These are phyloP conservation scores for Rusavskia elegans DNA, from an alignment of 495 filamentous ascomycete species.

Conservation along the genomic window DNA sequence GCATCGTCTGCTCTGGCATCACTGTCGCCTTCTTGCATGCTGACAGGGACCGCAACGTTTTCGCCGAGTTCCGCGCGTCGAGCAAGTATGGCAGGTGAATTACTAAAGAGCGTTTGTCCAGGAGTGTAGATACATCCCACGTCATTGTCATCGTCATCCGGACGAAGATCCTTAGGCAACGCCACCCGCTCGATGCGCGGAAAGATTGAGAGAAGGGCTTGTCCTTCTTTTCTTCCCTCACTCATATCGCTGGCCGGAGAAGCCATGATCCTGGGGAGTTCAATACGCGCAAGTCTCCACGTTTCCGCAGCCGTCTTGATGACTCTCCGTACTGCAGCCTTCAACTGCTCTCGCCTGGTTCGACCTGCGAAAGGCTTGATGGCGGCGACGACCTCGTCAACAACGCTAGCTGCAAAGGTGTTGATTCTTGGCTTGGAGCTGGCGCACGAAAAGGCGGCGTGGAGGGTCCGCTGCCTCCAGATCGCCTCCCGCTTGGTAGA, in stretches of 20 bases:
- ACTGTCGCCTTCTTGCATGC: background rate
- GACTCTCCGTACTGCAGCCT: constrained; percentile 35
- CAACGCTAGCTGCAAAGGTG: constrained; percentile 40
- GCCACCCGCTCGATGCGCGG: constrained; percentile 40
- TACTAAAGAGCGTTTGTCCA: constrained; percentile 37
- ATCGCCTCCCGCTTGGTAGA: constrained; percentile 45
- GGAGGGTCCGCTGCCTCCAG: constrained; percentile 48
- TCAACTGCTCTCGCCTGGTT: constrained; percentile 34
- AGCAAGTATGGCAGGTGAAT: constrained; percentile 35
- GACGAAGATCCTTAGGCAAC: constrained; percentile 35
- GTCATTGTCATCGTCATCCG: constrained; percentile 20
- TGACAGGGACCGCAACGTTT: constrained; percentile 10
- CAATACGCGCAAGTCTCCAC: constrained; percentile 46
- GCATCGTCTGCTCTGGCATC: no score
- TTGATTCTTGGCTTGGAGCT: constrained; percentile 47
- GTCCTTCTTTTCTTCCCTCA: background rate
- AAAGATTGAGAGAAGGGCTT: constrained; percentile 36
- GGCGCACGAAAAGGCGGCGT: constrained; percentile 45
- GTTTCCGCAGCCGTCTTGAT: constrained; percentile 50
- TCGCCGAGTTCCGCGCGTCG: constrained; percentile 32
- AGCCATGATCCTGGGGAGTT: constrained; percentile 43
- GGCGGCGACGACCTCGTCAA: constrained; percentile 43
- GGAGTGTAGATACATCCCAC: constrained; percentile 32
- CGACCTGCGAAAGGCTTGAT: constrained; percentile 44
- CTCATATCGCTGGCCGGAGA: constrained; percentile 21